Percentiles rank a stretch among this genome's conserved stretches.
Evolutionary conservation across 1,139 yeast species (phyloP).

Genomic region (Debaryomycetaceae sp.): DNA sequence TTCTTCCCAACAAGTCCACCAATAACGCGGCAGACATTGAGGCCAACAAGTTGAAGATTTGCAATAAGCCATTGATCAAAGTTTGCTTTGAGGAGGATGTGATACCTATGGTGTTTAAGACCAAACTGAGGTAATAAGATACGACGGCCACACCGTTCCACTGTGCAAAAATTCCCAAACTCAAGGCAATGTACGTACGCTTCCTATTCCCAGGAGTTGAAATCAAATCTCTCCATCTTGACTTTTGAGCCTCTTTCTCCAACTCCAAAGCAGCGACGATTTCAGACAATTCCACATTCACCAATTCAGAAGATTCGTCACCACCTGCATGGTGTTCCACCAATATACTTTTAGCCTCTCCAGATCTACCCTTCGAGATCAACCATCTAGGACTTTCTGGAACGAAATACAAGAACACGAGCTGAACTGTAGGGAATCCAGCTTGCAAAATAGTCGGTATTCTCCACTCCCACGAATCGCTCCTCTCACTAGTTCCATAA

Average conservation of each 20-base stretch:
- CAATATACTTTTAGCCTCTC: conserved; percentile 26
- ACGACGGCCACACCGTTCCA: conserved; percentile 16
- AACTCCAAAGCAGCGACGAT: conserved; percentile 8
- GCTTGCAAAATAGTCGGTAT: conserved; percentile 19
- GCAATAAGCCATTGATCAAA: conserved; percentile 13
- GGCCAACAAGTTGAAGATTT: conserved; percentile 11
- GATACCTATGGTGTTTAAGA: conserved; percentile 13
- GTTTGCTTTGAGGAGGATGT: conserved; percentile 12
- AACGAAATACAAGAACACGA: conserved; percentile 52
- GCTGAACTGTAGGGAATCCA: conserved; percentile 15
- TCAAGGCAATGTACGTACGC: conserved; percentile 14
- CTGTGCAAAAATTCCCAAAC: conserved; percentile 13
- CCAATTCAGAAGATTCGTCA: conserved; percentile 10
- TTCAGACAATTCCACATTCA: conserved; percentile 17
- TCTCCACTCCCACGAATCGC: conserved; percentile 6
- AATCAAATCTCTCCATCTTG: conserved; percentile 12
- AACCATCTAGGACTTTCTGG: conserved; percentile 72
- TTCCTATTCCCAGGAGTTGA: conserved; percentile 11
- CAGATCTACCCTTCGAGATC: conserved; percentile 64
- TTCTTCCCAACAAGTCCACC: conserved; percentile 2
- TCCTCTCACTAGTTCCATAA: conserved; percentile 1
- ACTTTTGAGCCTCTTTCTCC: conserved; percentile 12
- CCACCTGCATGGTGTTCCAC: conserved; percentile 20
- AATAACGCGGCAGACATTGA: conserved; percentile 13
- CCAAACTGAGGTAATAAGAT: conserved; percentile 13